Conservation (phyloP, 768 basidiomycete genomes). For the Xerocomus spinulosus region DNA sequence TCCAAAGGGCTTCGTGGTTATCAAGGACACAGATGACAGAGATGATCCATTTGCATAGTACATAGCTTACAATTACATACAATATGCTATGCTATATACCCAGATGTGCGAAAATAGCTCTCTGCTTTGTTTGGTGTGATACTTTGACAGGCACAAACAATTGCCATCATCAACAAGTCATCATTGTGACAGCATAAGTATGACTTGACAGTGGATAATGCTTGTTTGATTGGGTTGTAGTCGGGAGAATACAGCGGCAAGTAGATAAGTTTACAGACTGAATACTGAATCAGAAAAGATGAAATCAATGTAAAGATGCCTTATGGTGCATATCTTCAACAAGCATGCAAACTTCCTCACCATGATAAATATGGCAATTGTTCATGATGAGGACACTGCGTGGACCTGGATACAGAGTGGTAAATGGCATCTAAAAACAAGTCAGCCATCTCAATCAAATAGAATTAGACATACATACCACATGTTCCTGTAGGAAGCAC, state of each 20-base stretch:
- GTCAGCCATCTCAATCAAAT: constrained; percentile 1
- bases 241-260: constrained; percentile 28
- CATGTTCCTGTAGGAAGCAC: too few relatives aligned
- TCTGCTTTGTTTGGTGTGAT: constrained; percentile 2
- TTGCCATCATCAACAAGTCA: not conserved
- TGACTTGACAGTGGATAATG: not conserved
- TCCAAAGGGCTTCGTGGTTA: too few relatives aligned
- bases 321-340: constrained; percentile 16
- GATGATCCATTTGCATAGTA: not conserved
- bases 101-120: constrained; percentile 2
- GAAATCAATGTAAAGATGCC: constrained; percentile 18
- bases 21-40: not conserved
- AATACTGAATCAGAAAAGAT: not conserved
- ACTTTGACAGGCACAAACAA: not conserved
- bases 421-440: too few relatives aligned
- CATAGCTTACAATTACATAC: not conserved
- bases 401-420: constrained; percentile 1
- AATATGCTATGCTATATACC: constrained; percentile 2
- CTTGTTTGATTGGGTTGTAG: constrained; percentile 28
- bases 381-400: constrained; percentile 18
- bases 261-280: constrained; percentile 25
- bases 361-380: constrained; percentile 25
- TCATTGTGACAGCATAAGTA: not conserved
- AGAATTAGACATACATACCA: constrained; percentile 1
- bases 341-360: constrained; percentile 13